A percentile compares a stretch with the other conserved stretches of the same genome.
phyloP scores from a whole-genome alignment of 257 asterid species.

The Solanum gandarillasii region DNA sequence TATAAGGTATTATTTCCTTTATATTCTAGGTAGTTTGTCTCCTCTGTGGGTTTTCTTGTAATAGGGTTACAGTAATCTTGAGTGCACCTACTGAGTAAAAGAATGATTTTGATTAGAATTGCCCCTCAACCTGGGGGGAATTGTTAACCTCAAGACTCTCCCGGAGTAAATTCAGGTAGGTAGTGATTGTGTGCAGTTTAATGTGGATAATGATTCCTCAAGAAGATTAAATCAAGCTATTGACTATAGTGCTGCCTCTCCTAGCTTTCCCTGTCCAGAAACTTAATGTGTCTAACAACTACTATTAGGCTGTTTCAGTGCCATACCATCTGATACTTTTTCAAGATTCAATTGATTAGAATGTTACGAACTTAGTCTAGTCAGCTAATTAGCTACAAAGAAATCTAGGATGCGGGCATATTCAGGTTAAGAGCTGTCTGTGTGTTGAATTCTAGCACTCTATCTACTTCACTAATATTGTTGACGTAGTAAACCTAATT shows the following conservation, averaged over 20 bases:
- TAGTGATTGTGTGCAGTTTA: background rate
- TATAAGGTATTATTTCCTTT: conserved; percentile 32
- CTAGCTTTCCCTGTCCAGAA: background rate
- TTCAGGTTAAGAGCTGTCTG: background rate
- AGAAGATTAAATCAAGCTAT: background rate
- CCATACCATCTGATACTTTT: background rate
- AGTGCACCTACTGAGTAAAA: background rate
- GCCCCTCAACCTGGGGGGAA: background rate
- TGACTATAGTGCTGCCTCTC: background rate
- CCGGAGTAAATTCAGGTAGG: background rate
- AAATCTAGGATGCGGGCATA: background rate
- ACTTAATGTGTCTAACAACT: background rate
- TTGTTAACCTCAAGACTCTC: background rate
- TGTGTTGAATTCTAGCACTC: background rate
- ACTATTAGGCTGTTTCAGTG: background rate
- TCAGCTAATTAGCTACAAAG: background rate
- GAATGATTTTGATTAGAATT: background rate
- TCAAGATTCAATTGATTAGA: background rate
- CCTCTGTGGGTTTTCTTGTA: background rate
- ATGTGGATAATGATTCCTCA: background rate
- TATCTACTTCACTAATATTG: background rate
- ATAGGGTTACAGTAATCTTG: background rate
- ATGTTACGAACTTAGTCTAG: background rate
- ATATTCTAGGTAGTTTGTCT: background rate
- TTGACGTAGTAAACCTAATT: conserved; percentile 6